A percentile compares a stretch with the other conserved stretches of the same genome.
Conservation (phyloP, 306 rosid species). For the Ceratonia siliqua region DNA sequence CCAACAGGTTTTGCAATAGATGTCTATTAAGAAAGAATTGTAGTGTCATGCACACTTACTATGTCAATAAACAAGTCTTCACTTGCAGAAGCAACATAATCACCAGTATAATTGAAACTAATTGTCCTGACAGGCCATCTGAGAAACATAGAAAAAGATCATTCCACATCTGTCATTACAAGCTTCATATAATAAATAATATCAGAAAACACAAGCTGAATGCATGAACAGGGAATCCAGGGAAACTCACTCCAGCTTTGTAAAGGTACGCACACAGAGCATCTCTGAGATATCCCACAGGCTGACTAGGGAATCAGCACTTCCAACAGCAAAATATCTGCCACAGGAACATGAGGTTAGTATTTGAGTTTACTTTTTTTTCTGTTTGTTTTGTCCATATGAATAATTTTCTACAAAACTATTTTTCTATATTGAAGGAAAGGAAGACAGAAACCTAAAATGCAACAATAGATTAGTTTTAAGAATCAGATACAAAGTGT, state of each 20-base stretch:
- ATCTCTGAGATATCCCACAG: constrained; percentile 93
- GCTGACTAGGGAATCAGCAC: constrained; percentile 97
- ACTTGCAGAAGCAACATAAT: constrained; percentile 86
- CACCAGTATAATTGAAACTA: constrained; percentile 90
- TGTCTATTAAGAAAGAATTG: neutral
- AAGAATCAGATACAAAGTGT: neutral
- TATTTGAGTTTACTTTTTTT: neutral
- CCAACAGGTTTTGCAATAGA: neutral
- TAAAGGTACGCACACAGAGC: constrained; percentile 94
- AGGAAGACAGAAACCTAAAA: constrained; percentile 8
- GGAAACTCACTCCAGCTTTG: constrained; percentile 82
- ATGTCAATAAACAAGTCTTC: constrained; percentile 93
- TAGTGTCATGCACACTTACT: constrained; percentile 51
- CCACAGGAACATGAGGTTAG: constrained; percentile 11
- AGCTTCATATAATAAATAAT: neutral
- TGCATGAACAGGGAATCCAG: constrained; percentile 7
- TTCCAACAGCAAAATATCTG: constrained; percentile 95
- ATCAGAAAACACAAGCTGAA: constrained; percentile 16
- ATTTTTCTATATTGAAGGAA: constrained; percentile 11
- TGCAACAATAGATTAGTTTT: neutral
- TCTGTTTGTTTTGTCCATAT: constrained; percentile 5
- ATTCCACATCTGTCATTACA: constrained; percentile 22
- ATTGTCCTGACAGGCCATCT: constrained; percentile 98
- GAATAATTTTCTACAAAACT: constrained; percentile 5
- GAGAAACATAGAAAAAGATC: constrained; percentile 29